Percentiles rank a stretch among this genome's conserved stretches.
Evolutionary conservation across 257 asterid species (phyloP).

Genomic region (Haberlea rhodopensis): DNA sequence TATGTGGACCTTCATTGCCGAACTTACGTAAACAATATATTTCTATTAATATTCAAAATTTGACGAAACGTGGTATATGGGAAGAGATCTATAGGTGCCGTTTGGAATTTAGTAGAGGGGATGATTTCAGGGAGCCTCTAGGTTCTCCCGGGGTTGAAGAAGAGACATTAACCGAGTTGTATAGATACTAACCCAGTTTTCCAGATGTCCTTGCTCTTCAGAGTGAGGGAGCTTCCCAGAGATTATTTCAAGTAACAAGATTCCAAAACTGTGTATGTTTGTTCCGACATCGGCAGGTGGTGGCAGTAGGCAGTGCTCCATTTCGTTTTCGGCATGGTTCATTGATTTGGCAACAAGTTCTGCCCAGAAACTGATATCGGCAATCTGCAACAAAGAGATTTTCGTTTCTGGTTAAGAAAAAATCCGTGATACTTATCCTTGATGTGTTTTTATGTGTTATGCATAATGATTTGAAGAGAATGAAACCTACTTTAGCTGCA

Average conservation of each 20-base stretch:
- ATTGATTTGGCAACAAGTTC: slow-evolving; percentile 53
- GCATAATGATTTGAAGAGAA: background rate
- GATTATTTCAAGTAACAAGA: slow-evolving; percentile 68
- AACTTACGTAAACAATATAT: no score
- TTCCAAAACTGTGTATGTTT: slow-evolving; percentile 65
- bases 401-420: slow-evolving; percentile 2
- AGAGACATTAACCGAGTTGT: background rate
- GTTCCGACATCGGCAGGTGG: slow-evolving; percentile 57
- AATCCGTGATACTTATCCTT: background rate
- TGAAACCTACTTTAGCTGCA: slow-evolving; percentile 82
- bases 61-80: background rate
- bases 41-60: no score
- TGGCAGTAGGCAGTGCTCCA: slow-evolving; percentile 47
- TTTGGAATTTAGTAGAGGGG: background rate
- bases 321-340: slow-evolving; percentile 38
- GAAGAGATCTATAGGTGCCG: background rate
- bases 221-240: slow-evolving; percentile 65
- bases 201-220: slow-evolving; percentile 53
- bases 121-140: background rate
- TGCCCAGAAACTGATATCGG: slow-evolving; percentile 62
- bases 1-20: background rate
- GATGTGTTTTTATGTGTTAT: background rate
- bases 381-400: slow-evolving; percentile 46
- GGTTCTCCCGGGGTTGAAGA: background rate
- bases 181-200: slow-evolving; percentile 49